These are phyloP conservation scores for Pythium aquatile DNA, from an alignment of 352 stramenopile genomes.

Conservation along the genomic window DNA sequence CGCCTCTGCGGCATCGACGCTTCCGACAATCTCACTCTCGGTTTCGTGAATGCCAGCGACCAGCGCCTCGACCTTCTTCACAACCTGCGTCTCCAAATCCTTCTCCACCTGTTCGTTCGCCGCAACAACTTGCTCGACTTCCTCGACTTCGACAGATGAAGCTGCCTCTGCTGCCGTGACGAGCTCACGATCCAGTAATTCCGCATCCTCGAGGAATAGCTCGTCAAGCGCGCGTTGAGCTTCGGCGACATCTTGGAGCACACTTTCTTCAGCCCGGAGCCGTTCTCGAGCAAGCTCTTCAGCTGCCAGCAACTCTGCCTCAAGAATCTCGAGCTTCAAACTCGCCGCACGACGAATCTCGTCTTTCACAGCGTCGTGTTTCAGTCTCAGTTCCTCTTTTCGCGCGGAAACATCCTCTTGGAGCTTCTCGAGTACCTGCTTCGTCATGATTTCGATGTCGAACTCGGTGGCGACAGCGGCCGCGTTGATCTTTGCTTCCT, in stretches of 20 bases:
- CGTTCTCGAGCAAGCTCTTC: constrained; percentile 6
- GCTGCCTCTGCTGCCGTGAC: constrained; percentile 1
- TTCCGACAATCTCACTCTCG: not conserved
- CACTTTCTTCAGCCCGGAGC: constrained; percentile 7
- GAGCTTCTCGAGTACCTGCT: not conserved
- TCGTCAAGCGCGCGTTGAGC: constrained; percentile 6
- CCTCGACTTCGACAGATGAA: constrained; percentile 3
- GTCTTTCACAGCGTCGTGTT: constrained; percentile 13
- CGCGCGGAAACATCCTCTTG: not conserved
- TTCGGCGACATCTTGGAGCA: constrained; percentile 3
- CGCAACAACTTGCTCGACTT: constrained; percentile 13
- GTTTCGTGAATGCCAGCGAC: not conserved
- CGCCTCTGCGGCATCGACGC: not conserved
- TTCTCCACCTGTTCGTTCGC: constrained; percentile 13
- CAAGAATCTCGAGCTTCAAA: constrained; percentile 1
- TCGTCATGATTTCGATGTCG: not conserved
- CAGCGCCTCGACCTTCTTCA: constrained; percentile 5
- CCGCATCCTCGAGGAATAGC: constrained; percentile 3
- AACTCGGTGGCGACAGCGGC: not conserved
- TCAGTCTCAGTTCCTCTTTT: constrained; percentile 6
- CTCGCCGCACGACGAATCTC: constrained; percentile 9
- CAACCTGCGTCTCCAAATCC: constrained; percentile 2
- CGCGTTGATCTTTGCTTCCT: not conserved
- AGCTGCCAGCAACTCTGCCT: constrained; percentile 2
- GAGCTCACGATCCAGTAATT: constrained; percentile 14